These are phyloP conservation scores for Tolypocladium ovalisporum DNA, from an alignment of 2,329 filamentous ascomycete genomes.

Conservation along the genomic window DNA sequence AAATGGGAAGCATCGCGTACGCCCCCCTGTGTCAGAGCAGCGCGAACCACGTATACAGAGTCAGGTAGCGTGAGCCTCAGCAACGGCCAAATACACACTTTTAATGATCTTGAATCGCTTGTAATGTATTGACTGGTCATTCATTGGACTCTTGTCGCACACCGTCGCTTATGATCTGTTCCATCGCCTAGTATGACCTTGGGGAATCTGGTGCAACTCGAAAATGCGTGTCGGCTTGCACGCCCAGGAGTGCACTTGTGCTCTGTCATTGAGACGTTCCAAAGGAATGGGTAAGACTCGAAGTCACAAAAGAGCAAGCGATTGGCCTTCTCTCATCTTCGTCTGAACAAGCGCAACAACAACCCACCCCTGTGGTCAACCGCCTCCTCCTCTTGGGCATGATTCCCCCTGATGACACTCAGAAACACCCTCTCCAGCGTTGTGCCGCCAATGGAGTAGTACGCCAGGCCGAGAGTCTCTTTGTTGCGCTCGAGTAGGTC, in stretches of 20 bases:
- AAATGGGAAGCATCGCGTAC: constrained; percentile 4
- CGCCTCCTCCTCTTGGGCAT: constrained; percentile 16
- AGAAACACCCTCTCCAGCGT: constrained; percentile 63
- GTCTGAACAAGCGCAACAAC: neutral
- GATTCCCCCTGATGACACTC: constrained; percentile 52
- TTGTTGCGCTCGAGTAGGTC: constrained; percentile 45
- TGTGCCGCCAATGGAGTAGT: constrained; percentile 55
- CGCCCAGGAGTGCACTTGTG: neutral
- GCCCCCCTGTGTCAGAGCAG: constrained; percentile 2
- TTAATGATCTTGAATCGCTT: neutral
- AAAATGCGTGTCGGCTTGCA: neutral
- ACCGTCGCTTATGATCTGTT: neutral
- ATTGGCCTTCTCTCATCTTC: neutral
- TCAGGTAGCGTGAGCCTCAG: constrained; percentile 1
- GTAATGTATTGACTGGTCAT: neutral
- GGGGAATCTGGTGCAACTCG: neutral
- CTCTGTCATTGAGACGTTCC: neutral
- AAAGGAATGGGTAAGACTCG: neutral
- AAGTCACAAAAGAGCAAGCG: neutral
- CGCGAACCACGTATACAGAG: neutral
- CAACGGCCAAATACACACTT: neutral
- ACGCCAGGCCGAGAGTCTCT: constrained; percentile 45
- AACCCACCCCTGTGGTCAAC: neutral
- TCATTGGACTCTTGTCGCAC: neutral
- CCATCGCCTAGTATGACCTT: neutral